Percentiles rank a stretch among this genome's conserved stretches.
Conservation (phyloP, 805 yeast species). For the Scheffersomyces coipomensis region DNA sequence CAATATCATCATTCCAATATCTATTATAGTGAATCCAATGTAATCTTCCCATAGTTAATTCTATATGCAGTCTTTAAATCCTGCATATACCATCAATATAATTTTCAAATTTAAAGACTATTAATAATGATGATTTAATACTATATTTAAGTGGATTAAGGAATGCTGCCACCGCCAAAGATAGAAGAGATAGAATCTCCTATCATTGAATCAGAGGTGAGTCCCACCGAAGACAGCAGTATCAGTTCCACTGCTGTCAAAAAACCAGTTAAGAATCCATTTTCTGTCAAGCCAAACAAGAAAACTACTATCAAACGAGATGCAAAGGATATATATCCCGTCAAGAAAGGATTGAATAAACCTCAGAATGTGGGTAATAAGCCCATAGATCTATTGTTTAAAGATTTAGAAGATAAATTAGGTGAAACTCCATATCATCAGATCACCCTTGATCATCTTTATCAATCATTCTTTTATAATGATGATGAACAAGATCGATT, state of each 20-base stretch:
- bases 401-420: slow-evolving; percentile 22
- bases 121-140: too few relatives aligned
- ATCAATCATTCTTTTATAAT: slow-evolving; percentile 7
- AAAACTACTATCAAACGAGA: slow-evolving; percentile 28
- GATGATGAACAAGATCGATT: slow-evolving; percentile 1
- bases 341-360: slow-evolving; percentile 31
- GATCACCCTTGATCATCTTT: slow-evolving; percentile 15
- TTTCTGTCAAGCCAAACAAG: slow-evolving; percentile 17
- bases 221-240: too few relatives aligned
- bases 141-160: too few relatives aligned
- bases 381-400: slow-evolving; percentile 36
- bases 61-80: too few relatives aligned
- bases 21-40: too few relatives aligned
- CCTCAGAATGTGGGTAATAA: slow-evolving; percentile 25
- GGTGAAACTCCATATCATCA: slow-evolving; percentile 20
- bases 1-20: too few relatives aligned
- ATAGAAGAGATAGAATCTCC: slow-evolving; percentile 3
- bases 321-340: slow-evolving; percentile 29
- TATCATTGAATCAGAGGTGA: not conserved
- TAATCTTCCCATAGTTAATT: too few relatives aligned
- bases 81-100: too few relatives aligned
- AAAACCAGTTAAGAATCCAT: slow-evolving; percentile 25
- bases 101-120: too few relatives aligned
- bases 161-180: slow-evolving; percentile 6
- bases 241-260: too few relatives aligned